A percentile compares a stretch with the other conserved stretches of the same genome.
Conservation (phyloP, 2,329 filamentous ascomycete genomes). For the Xylaria sp. region DNA sequence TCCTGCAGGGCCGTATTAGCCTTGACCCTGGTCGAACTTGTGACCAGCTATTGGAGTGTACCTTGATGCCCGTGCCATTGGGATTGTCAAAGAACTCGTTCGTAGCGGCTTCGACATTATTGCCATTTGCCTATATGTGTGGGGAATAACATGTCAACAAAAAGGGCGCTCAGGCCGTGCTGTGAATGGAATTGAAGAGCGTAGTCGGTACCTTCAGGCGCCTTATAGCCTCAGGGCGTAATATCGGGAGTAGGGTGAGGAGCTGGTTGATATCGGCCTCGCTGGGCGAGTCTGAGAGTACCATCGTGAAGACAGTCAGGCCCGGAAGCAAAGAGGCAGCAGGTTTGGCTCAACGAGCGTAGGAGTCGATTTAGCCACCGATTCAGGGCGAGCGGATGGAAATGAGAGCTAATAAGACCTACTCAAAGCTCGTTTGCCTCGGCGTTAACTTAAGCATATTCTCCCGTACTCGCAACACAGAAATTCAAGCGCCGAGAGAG, state of each 20-base stretch:
- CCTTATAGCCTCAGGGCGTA: conserved; percentile 41
- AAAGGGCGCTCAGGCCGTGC: conserved; percentile 16
- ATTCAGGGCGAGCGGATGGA: not conserved
- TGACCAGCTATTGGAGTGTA: conserved; percentile 37
- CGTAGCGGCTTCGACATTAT: conserved; percentile 60
- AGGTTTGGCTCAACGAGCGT: conserved; percentile 28
- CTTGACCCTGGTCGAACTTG: not conserved
- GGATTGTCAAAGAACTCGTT: conserved; percentile 64
- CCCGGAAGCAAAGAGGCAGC: conserved; percentile 4
- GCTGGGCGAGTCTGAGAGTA: conserved; percentile 36
- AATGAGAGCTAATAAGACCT: conserved; percentile 13
- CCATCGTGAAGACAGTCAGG: conserved; percentile 41
- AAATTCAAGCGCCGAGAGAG: conserved; percentile 9
- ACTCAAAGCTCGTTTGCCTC: conserved; percentile 22
- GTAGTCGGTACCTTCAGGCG: conserved; percentile 44
- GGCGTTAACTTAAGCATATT: conserved; percentile 26
- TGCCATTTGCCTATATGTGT: conserved; percentile 54
- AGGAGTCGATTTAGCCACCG: conserved; percentile 19
- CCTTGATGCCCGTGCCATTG: conserved; percentile 50
- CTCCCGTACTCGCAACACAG: conserved; percentile 19
- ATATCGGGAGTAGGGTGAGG: conserved; percentile 39
- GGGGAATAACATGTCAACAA: conserved; percentile 17
- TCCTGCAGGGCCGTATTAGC: conserved; percentile 52
- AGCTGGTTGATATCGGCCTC: conserved; percentile 39
- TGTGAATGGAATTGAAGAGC: conserved; percentile 10